These are phyloP conservation scores for Casuarina cunninghamiana DNA, from an alignment of 306 rosid species.

Conservation along the genomic window DNA sequence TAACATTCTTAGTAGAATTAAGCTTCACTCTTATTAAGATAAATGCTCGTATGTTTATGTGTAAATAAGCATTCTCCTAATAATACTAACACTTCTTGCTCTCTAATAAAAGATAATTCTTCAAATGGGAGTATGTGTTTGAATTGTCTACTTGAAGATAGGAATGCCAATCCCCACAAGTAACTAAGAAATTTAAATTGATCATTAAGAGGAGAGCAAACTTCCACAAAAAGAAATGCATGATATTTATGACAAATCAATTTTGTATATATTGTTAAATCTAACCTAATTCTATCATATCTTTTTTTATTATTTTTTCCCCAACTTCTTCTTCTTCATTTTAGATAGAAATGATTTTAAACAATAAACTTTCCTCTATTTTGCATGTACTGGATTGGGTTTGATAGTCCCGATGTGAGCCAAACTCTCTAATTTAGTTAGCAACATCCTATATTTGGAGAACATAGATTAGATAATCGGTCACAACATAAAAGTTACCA, in stretches of 20 bases:
- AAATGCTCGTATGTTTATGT: not conserved
- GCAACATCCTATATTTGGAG: not conserved
- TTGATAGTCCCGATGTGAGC: not conserved
- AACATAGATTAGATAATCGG: not conserved
- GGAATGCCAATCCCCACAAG: not conserved
- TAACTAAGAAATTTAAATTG: not conserved
- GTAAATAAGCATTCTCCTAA: not conserved
- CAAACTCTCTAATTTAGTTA: not conserved
- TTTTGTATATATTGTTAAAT: not conserved
- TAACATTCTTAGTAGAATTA: not conserved
- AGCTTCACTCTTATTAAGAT: not conserved
- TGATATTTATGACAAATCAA: not conserved
- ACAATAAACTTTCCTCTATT: too few species aligned
- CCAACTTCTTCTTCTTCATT: not conserved
- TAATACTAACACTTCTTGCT: not conserved
- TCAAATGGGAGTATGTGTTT: not conserved
- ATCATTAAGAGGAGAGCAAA: not conserved
- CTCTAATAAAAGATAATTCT: not conserved
- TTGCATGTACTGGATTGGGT: not conserved
- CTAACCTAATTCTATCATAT: not conserved
- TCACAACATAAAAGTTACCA: not conserved
- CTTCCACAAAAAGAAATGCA: not conserved
- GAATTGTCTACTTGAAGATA: not conserved
- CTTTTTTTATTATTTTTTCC: not conserved
- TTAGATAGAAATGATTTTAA: not conserved